These are phyloP conservation scores for Saturnispora dispora DNA, from an alignment of 805 yeast species.

Conservation along the genomic window DNA sequence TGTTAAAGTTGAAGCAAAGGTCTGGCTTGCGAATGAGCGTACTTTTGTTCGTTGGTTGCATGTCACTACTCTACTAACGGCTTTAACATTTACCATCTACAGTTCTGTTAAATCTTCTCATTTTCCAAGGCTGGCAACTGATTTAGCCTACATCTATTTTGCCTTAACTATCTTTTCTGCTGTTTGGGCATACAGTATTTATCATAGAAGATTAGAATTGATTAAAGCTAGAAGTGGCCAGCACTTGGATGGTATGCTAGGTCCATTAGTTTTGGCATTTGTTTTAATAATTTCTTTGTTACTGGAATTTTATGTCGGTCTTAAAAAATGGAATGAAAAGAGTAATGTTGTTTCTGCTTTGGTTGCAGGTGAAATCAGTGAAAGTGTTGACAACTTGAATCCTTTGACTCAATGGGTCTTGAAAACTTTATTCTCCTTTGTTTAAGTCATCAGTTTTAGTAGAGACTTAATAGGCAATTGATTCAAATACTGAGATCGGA, in stretches of 20 bases:
- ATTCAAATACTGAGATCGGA: not conserved
- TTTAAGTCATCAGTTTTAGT: not conserved
- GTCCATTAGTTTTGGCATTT: slow-evolving; percentile 72
- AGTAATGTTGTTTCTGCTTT: slow-evolving; percentile 13
- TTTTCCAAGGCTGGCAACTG: slow-evolving; percentile 52
- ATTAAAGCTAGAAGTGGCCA: slow-evolving; percentile 76
- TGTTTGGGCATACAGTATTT: slow-evolving; percentile 80
- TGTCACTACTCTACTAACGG: slow-evolving; percentile 75
- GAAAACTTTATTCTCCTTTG: slow-evolving; percentile 19
- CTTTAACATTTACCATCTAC: slow-evolving; percentile 73
- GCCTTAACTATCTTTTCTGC: slow-evolving; percentile 75
- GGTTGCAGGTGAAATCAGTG: slow-evolving; percentile 8
- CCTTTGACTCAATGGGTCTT: slow-evolving; percentile 21
- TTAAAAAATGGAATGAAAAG: slow-evolving; percentile 29
- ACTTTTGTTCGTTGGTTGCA: slow-evolving; percentile 94
- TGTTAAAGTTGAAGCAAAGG: slow-evolving; percentile 91
- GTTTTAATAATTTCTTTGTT: slow-evolving; percentile 59
- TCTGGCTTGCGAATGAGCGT: slow-evolving; percentile 97
- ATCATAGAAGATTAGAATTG: slow-evolving; percentile 56
- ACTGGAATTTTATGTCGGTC: slow-evolving; percentile 65
- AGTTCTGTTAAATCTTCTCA: slow-evolving; percentile 63
- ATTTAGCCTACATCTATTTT: slow-evolving; percentile 73
- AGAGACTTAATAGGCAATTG: slow-evolving; percentile 5
- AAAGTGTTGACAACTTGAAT: slow-evolving; percentile 18
- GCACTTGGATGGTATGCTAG: slow-evolving; percentile 83